Conservation (phyloP, 768 basidiomycete species). For the Strobilomyces confusus region DNA sequence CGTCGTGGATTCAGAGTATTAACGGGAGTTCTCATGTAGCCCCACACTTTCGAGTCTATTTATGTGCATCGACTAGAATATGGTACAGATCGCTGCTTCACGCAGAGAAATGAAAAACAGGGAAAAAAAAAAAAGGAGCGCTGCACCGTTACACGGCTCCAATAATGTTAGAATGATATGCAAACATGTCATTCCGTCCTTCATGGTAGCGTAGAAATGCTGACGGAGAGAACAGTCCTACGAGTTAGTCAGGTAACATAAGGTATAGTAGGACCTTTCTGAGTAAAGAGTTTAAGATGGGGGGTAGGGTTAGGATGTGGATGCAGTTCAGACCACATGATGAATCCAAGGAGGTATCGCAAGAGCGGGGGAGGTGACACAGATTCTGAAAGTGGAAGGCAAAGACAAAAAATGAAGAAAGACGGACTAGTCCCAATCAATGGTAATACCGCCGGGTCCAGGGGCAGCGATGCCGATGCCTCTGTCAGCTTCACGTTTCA, state of each 20-base stretch:
- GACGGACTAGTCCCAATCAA: constrained; percentile 66
- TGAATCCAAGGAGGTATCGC: constrained; percentile 23
- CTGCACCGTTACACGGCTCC: constrained; percentile 9
- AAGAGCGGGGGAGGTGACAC: neutral
- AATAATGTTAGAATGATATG: constrained; percentile 25
- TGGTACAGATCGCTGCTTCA: constrained; percentile 10
- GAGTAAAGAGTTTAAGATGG: constrained; percentile 2
- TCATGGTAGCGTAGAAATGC: constrained; percentile 12
- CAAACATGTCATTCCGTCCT: constrained; percentile 19
- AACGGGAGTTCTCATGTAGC: no score
- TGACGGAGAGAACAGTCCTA: constrained; percentile 18
- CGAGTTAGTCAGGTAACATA: constrained; percentile 24
- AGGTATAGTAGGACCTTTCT: constrained; percentile 21
- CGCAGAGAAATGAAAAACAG: neutral
- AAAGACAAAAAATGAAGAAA: neutral
- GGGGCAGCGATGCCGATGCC: constrained; percentile 65
- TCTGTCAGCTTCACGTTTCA: constrained; percentile 71
- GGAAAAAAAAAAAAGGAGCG: constrained; percentile 13
- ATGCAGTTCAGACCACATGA: constrained; percentile 4
- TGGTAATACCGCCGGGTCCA: constrained; percentile 64
- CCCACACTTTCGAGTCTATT: neutral
- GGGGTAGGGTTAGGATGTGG: constrained; percentile 6
- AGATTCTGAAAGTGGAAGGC: constrained; percentile 2
- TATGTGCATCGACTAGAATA: neutral
- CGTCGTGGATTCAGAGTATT: no score